Evolutionary conservation across 1,284 basidiomycete genomes (phyloP).

Genomic region (Ganoderma meredithae): DNA sequence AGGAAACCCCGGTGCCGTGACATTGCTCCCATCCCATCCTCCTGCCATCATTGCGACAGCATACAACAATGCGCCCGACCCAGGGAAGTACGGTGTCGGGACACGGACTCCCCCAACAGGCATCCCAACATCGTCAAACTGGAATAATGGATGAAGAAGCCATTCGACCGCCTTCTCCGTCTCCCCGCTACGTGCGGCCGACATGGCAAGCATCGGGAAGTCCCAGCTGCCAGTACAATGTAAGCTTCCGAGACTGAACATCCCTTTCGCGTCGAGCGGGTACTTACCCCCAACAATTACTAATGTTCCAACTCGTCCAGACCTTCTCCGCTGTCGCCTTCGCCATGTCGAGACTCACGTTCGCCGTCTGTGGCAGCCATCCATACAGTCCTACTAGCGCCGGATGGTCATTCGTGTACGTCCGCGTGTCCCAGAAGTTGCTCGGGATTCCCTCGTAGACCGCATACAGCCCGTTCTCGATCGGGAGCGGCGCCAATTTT

Average conservation of each 20-base stretch:
- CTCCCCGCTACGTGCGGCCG: slow-evolving; percentile 60
- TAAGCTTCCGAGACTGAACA: background rate
- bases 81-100: slow-evolving; percentile 69
- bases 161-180: slow-evolving; percentile 59
- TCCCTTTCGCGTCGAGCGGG: background rate
- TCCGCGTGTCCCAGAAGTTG: slow-evolving; percentile 59
- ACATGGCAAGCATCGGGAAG: slow-evolving; percentile 70
- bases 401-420: slow-evolving; percentile 65
- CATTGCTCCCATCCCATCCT: slow-evolving; percentile 60
- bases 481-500: slow-evolving; percentile 56
- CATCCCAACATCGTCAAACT: slow-evolving; percentile 68
- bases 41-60: slow-evolving; percentile 64
- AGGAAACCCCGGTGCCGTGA: slow-evolving; percentile 57
- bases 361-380: slow-evolving; percentile 61
- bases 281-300: slow-evolving; percentile 62
- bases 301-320: slow-evolving; percentile 62
- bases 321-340: slow-evolving; percentile 61
- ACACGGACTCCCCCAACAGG: slow-evolving; percentile 64
- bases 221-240: slow-evolving; percentile 55
- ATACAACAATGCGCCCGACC: slow-evolving; percentile 58
- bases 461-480: slow-evolving; percentile 57
- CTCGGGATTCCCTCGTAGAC: slow-evolving; percentile 63
- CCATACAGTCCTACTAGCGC: slow-evolving; percentile 63
- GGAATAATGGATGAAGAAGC: slow-evolving; percentile 60
- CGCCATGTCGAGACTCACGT: slow-evolving; percentile 53